phyloP scores from a whole-genome alignment of 768 basidiomycete species.

The Boletus rex-veris region DNA sequence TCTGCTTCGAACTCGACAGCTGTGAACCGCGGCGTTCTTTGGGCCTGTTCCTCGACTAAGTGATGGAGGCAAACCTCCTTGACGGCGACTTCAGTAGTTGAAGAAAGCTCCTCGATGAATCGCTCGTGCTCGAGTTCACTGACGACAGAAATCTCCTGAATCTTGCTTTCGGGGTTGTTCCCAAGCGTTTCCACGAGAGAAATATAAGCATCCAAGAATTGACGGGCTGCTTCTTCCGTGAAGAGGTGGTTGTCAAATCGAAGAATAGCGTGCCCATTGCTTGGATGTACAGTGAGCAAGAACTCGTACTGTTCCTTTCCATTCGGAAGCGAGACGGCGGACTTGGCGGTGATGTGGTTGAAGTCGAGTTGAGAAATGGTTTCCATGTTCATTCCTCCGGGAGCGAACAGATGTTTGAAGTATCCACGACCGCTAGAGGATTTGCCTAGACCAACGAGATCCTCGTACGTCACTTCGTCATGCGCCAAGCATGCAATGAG shows the following conservation, averaged over 20 bases:
- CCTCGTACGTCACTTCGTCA: constrained; percentile 31
- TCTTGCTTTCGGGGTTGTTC: constrained; percentile 7
- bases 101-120: constrained; percentile 28
- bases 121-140: constrained; percentile 12
- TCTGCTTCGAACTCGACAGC: constrained; percentile 30
- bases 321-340: constrained; percentile 23
- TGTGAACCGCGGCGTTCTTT: constrained; percentile 18
- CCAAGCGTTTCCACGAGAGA: constrained; percentile 26
- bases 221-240: constrained; percentile 27
- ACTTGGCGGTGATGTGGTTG: constrained; percentile 16
- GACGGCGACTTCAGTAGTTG: constrained; percentile 6
- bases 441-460: constrained; percentile 27
- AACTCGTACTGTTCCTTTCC: constrained; percentile 27
- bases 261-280: constrained; percentile 23
- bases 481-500: constrained; percentile 22
- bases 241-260: constrained; percentile 30
- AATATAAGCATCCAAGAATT: constrained; percentile 30
- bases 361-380: constrained; percentile 21
- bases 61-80: constrained; percentile 18
- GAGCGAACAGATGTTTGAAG: constrained; percentile 32
- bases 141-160: constrained; percentile 19
- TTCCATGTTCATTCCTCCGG: constrained; percentile 28
- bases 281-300: constrained; percentile 25
- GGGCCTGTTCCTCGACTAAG: constrained; percentile 16
- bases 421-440: constrained; percentile 26